Evolutionary conservation across 108 stramenopile species (phyloP), one percentile per base, ranked within the genome.

Genomic region (Stephanodiscus minutulus): DNA sequence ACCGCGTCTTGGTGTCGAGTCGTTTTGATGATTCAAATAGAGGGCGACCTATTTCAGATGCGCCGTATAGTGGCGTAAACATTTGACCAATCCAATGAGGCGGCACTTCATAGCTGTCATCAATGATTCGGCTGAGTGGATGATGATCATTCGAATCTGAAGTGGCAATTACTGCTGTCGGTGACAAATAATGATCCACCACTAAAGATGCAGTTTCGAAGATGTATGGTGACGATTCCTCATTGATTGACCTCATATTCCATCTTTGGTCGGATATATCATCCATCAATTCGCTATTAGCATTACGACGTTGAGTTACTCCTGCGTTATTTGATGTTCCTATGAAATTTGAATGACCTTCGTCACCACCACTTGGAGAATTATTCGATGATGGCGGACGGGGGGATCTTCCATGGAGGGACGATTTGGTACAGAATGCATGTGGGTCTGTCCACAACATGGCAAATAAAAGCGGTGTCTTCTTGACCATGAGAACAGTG

Each of bases 1-100:
- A 12, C 24, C 8, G 8, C 18, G 59, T 52, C 1, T 15, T 55
- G 29, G 48, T 60, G 27, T 49, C 35, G 28, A 49, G 20, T 8
- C 24, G 29, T 58, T 29, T 36, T 27, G 15, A 29, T 48, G 10
- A 1, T 24, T 31, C 6, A 22, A 13, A 41, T 36, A 3, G 28
- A 31, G 39, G 39, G 22, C 13, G 15, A 36, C 31, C 8, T 21
- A 61, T 64, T 22, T 50, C 37, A 58, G 43, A 20, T 47, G 58
- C 7, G 39, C 68, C 75, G 53, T 56, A 70, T 20, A 70, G 25
- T 48, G 53, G 70, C 20, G 61, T 48, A 48, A 77, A 72, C 53
- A 65, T 35, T 29, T 70, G 43, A 3, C 15, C 13, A 2, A 44
- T 44, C 43, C 43, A 44, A 44, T 44, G 3, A 44, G 43, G 43